Evolutionary conservation across 257 asterid genomes (phyloP).

Genomic region (Solanum appendiculatum): DNA sequence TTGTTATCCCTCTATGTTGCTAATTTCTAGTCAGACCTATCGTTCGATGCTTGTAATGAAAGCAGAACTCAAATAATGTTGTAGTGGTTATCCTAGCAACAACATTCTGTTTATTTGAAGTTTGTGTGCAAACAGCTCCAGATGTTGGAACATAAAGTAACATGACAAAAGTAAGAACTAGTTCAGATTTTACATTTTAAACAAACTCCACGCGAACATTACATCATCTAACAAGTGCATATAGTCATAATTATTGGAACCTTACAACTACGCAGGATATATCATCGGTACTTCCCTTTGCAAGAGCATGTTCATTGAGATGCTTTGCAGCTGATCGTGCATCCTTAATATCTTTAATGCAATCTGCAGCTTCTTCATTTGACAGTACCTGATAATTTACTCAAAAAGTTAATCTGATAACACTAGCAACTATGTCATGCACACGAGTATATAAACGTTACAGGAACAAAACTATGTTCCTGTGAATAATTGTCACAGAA

Average conservation of each 20-base stretch:
- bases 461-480: background rate
- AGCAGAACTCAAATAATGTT: background rate
- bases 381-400: conserved; percentile 51
- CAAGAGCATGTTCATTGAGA: conserved; percentile 64
- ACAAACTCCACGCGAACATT: background rate
- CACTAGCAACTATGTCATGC: background rate
- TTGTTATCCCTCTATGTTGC: background rate
- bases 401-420: background rate
- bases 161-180: background rate
- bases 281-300: conserved; percentile 67
- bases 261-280: conserved; percentile 65
- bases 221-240: background rate
- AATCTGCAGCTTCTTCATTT: conserved; percentile 83
- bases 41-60: background rate
- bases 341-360: conserved; percentile 57
- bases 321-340: conserved; percentile 59
- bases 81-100: background rate
- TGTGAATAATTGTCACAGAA: background rate
- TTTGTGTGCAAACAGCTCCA: background rate
- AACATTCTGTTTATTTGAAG: background rate
- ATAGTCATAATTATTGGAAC: conserved; percentile 29
- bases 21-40: background rate
- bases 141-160: background rate
- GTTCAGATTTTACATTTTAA: background rate
- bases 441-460: background rate